Conservation (phyloP, 1,284 basidiomycete species). For the Neotropicomus parvogracilis region DNA sequence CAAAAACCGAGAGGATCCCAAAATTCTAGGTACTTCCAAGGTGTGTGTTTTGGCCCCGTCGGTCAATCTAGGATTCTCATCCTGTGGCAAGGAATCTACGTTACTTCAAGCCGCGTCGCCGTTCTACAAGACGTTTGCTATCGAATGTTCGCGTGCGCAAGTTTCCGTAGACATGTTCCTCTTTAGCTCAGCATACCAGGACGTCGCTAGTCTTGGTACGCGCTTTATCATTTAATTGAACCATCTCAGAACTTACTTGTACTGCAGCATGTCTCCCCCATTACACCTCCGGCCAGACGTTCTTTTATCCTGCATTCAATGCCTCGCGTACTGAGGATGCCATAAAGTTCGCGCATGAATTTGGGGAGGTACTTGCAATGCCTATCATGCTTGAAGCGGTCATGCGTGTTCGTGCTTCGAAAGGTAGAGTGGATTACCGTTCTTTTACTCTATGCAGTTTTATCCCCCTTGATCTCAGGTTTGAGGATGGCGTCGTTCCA, state of each 20-base stretch:
- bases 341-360: slow-evolving; percentile 96
- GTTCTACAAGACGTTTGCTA: slow-evolving; percentile 99
- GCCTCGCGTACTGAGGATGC: slow-evolving; percentile 93
- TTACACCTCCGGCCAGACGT: slow-evolving; percentile 97
- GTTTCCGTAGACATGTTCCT: slow-evolving; percentile 99
- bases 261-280: slow-evolving; percentile 82
- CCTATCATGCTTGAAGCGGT: slow-evolving; percentile 97
- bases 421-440: slow-evolving; percentile 48
- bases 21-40: slow-evolving; percentile 93
- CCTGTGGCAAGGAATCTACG: slow-evolving; percentile 64
- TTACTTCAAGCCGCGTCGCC: slow-evolving; percentile 85
- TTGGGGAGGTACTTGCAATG: slow-evolving; percentile 88
- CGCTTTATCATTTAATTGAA: neutral
- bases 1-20: slow-evolving; percentile 96
- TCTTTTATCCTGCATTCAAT: slow-evolving; percentile 98
- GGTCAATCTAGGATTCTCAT: slow-evolving; percentile 10
- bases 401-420: slow-evolving; percentile 93
- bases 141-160: slow-evolving; percentile 96
- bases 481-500: slow-evolving; percentile 98
- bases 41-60: slow-evolving; percentile 36
- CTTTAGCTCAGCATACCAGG: slow-evolving; percentile 90
- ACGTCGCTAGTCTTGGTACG: slow-evolving; percentile 87
- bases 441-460: slow-evolving; percentile 2
- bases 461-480: slow-evolving; percentile 43
- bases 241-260: slow-evolving; percentile 8